Evolutionary conservation across 257 asterid genomes (phyloP), one percentile per base, ranked within the genome.

Genomic region (Oldenlandia corymbosa): DNA sequence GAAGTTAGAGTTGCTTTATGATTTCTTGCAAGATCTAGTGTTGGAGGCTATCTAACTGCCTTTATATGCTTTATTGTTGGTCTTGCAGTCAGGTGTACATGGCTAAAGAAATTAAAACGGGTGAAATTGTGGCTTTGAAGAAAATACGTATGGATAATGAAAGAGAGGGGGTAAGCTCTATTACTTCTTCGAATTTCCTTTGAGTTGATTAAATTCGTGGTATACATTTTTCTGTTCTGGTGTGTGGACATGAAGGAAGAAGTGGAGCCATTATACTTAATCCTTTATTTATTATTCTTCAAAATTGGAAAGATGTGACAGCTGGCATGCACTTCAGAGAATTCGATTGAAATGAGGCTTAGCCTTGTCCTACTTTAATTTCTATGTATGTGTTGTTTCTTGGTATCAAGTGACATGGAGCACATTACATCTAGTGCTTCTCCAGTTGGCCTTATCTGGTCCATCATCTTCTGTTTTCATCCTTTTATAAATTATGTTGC

Each of bases 91-190:
- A 86, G 73, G 96, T 89, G 60, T 89, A 80, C 80, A 86, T 84
- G 91, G 96, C 96, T 28, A 84, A 73, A 77, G 96, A 89, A 74
- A 84, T 77, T 58, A 58, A 70, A 78, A 89, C 96, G 3, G 95
- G 95, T 55, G 96, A 89, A 74, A 89, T 89, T 75, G 96, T 89
- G 71, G 96, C 96, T 34, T 63, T 89, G 85, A 89, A 89, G 87
- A 89, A 89, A 83, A 89, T 89, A 27, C 75, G 96, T 50, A 89
- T 89, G 96, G 96, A 89, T 81, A 89, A 89, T 58, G 96, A 89
- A 73, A 82, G 90, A 77, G 96, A 89, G 73, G 96, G 96, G 86
- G 96, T 86, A 84, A 64, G 75, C n/a, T 68, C 56, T 72, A 71
- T 66, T 30, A 45, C 4, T 46, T 41, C 28, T 45, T 45, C 13